Percentiles rank a stretch among this genome's conserved stretches.
Conservation (phyloP, 139 green algal genomes). For the Zygnema circumcarinatum region DNA sequence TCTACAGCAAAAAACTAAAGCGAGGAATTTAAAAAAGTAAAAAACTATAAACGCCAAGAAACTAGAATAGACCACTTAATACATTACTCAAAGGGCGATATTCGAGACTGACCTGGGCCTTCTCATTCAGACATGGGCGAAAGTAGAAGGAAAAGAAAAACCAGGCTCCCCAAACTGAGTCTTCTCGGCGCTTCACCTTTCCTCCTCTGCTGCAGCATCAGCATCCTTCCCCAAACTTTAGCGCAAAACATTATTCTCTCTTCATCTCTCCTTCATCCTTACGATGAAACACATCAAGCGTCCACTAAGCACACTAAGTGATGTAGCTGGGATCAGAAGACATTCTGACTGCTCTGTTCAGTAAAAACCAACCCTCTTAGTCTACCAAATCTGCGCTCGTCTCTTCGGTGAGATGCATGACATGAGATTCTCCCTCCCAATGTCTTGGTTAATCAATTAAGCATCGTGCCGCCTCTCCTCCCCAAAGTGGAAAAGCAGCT, state of each 20-base stretch:
- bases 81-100: no score
- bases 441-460: no score
- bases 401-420: no score
- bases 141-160: slow-evolving; percentile 61
- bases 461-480: no score
- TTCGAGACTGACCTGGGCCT: slow-evolving; percentile 41
- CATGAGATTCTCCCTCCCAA: no score
- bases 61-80: no score
- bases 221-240: slow-evolving; percentile 1
- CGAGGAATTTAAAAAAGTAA: no score
- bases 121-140: slow-evolving; percentile 16
- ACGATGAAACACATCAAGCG: neutral
- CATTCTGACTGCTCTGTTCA: neutral
- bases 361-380: no score
- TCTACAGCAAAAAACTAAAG: no score
- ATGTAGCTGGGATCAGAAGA: neutral
- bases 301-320: neutral
- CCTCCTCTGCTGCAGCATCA: neutral
- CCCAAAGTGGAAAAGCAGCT: no score
- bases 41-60: no score
- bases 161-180: slow-evolving; percentile 53
- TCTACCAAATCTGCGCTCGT: no score
- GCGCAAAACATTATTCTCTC: neutral
- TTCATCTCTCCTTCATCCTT: neutral
- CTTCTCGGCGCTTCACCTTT: slow-evolving; percentile 42